Evolutionary conservation across 805 yeast species (phyloP).

Genomic region (Sugiyamaella marilandica): DNA sequence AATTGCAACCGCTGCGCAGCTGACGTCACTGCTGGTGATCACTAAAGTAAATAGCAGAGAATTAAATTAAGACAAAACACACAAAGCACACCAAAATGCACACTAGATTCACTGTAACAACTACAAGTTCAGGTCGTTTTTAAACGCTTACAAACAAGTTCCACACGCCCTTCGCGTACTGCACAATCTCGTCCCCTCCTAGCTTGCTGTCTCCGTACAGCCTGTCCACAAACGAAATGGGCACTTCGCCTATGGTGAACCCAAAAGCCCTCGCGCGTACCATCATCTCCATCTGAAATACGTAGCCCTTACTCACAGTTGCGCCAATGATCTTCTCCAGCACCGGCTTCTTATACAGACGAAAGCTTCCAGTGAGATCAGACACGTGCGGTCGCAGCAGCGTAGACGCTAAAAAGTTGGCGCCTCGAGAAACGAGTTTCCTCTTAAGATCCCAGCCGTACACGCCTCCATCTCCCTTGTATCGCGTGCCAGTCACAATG

Average conservation of each 20-base stretch:
- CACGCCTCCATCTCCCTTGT: conserved; percentile 78
- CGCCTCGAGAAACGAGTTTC: conserved; percentile 72
- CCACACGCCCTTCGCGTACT: conserved; percentile 75
- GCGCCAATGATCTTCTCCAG: conserved; percentile 60
- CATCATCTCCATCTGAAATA: conserved; percentile 86
- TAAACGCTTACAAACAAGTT: conserved; percentile 57
- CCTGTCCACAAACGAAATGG: conserved; percentile 73
- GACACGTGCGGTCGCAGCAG: conserved; percentile 67
- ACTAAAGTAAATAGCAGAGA: too few species aligned
- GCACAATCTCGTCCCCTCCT: conserved; percentile 77
- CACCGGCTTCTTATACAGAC: conserved; percentile 67
- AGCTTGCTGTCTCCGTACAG: conserved; percentile 73
- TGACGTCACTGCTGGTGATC: too few species aligned
- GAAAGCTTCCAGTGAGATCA: conserved; percentile 72
- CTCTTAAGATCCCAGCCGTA: conserved; percentile 82
- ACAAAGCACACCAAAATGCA: neutral
- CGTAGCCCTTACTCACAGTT: conserved; percentile 73
- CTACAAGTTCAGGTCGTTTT: neutral
- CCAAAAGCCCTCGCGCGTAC: conserved; percentile 73
- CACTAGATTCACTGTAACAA: too few species aligned
- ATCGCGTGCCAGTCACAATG: conserved; percentile 54
- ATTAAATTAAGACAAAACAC: too few species aligned
- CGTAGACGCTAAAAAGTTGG: conserved; percentile 69
- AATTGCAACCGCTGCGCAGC: too few species aligned
- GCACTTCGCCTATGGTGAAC: conserved; percentile 72